Evolutionary conservation across 2,329 filamentous ascomycete genomes (phyloP), one percentile per base, ranked within the genome.

Genomic region (Alternaria incomplexa): DNA sequence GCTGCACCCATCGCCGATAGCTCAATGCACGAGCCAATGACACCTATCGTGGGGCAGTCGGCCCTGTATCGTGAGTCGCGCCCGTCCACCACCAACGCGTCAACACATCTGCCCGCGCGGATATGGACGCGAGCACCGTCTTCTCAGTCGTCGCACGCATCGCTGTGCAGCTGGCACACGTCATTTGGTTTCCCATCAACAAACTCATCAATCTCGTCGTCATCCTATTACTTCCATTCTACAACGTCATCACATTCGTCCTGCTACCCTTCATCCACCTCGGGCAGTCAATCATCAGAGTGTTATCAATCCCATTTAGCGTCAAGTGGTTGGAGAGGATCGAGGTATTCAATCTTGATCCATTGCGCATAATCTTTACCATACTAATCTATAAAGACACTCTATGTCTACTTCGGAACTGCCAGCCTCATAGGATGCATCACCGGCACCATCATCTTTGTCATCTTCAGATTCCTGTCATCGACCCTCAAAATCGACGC

Each of bases 371-470:
- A 40, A 17, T 17, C 32, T n/a, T 11, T 40, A 3, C 15, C 9
- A 17, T 40, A 3, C 36, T 40, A 40, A 40, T 40, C 4, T 17
- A 20, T 3, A 10, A 67, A 85, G 82, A 83, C 81, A 8, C 70
- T 85, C 46, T 85, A 83, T 73, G 85, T 86, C 72, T 90, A 85
- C 72, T 83, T 93, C 50, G 89, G 88, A 52, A 85, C 89, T 23
- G 92, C 91, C 8, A 85, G 87, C 30, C 78, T 91, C 17, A 83
- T 93, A 56, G 92, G 92, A n/a, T 80, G 89, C 56, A 54, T 87
- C 11, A 82, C 89, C 26, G 92, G 91, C 55, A 77, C 89, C 54
- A 67, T 86, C 17, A 78, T 93, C 46, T 85, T 87, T 72, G 79
- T 87, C 56, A 83, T 84, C 17, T 90, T 88, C 61, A 83, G 81